Percentiles rank a stretch among this genome's conserved stretches.
phyloP scores from a whole-genome alignment of 495 filamentous ascomycete genomes.

The Penicillium dipodomyicola region DNA sequence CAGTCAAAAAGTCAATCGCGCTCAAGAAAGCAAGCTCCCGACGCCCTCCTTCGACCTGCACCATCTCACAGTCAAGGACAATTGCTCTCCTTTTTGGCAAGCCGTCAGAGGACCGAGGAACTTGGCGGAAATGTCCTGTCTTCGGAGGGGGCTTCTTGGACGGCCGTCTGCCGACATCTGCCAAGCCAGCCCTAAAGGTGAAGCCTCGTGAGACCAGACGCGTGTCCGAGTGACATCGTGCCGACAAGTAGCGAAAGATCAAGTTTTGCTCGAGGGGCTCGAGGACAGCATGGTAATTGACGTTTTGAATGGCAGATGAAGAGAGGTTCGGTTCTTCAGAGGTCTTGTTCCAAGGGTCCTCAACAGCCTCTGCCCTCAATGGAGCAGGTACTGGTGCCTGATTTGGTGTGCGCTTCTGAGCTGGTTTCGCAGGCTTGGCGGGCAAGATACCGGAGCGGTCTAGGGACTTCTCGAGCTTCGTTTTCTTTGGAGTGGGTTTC shows the following conservation, averaged over 20 bases:
- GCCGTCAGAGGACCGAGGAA: neutral
- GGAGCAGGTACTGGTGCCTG: neutral
- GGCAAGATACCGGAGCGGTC: neutral
- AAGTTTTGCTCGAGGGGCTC: slow-evolving; percentile 4
- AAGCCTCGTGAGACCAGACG: slow-evolving; percentile 6
- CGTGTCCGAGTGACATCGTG: slow-evolving; percentile 10
- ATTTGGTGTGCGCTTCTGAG: neutral
- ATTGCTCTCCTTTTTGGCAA: slow-evolving; percentile 17
- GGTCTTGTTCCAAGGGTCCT: neutral
- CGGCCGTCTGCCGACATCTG: neutral
- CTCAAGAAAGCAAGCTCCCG: slow-evolving; percentile 26
- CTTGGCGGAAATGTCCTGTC: slow-evolving; percentile 1
- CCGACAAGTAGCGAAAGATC: slow-evolving; percentile 10
- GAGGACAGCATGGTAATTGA: neutral
- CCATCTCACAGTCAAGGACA: slow-evolving; percentile 39
- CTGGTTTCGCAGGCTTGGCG: neutral
- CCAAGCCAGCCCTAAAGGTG: neutral
- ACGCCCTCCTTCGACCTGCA: slow-evolving; percentile 12
- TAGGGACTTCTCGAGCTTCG: neutral
- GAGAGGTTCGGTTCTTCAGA: neutral
- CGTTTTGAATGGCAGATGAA: neutral
- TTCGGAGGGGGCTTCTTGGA: slow-evolving; percentile 1
- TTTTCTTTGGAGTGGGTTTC: neutral
- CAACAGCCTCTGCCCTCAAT: neutral
- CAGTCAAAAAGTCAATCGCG: slow-evolving; percentile 49